Base-by-base conservation (phyloP, 768 basidiomycete genomes). In the Xerocomus spinulosus region DNA sequence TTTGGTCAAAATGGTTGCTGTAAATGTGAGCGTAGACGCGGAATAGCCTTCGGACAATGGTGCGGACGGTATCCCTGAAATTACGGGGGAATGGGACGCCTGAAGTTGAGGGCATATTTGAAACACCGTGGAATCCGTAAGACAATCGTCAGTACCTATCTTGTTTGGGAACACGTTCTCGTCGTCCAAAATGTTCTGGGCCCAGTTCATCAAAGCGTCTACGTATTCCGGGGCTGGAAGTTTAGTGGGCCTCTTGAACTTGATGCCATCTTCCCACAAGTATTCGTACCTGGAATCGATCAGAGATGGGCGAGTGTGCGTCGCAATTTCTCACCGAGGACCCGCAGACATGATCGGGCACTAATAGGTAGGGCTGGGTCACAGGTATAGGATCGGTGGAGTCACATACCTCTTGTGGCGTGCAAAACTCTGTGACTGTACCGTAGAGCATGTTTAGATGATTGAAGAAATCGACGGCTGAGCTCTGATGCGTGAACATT, bases 401-500 rank as follows among this genome's bases (percentile, higher is more conserved):
- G 24, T 23, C 28, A 64, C 77, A 57, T 60, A 88, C 93, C 79
- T 96, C 92, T 62, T 93, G 82, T 9, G 85, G 79, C 15, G 90
- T 97, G 68, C 96, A 99, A 63, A 98, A 98, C 70, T 99, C 96
- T 2, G 96, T 96, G 20, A 99, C 83, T 9, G 93, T 96, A 10
- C 95, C 96, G 61, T 98, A 99, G 17, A 99, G 74, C 96, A 99
- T 99, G 67, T 99, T 99, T 55, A 99, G 71, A 64, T 99, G 96
- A 64, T 98, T 99, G 78, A 98, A 99, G 72, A 99, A 99, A 68
- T 99, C 96, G 51, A 98, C 95, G 25, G 92, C 96, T 99, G 57
- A 15, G 41, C 38, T n/a, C 43, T 13, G 32, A 41, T 6, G 37
- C 32, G 48, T 57, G 49, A 47, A 20, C 30, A 1, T 23, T 24